Percentiles rank a stretch among this genome's conserved stretches.
phyloP scores from a whole-genome alignment of 2,329 filamentous ascomycete genomes.

The Apiospora pterosperma region DNA sequence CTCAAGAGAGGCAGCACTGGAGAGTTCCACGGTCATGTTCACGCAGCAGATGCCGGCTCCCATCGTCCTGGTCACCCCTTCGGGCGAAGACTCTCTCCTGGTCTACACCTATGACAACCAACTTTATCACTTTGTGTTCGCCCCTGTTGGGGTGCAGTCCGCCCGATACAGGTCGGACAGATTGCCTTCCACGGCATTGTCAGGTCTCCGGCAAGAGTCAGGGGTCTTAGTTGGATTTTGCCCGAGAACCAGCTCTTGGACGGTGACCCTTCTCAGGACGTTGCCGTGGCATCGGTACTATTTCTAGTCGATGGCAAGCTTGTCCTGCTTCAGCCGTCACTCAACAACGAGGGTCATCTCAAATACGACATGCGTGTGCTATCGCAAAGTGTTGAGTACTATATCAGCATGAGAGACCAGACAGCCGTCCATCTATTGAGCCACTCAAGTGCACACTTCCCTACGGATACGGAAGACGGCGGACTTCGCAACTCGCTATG shows the following conservation, averaged over 20 bases:
- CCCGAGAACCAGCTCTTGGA: conserved; percentile 86
- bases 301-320: conserved; percentile 98
- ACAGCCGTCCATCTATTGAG: conserved; percentile 39
- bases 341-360: conserved; percentile 76
- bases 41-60: conserved; percentile 76
- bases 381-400: conserved; percentile 94
- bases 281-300: conserved; percentile 86
- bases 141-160: conserved; percentile 65
- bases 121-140: conserved; percentile 91
- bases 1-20: conserved; percentile 78
- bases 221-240: conserved; percentile 92
- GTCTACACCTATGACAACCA: conserved; percentile 98
- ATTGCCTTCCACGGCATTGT: conserved; percentile 98
- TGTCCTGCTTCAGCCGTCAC: conserved; percentile 82
- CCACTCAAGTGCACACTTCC: conserved; percentile 23
- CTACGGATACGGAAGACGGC: conserved; percentile 30
- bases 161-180: conserved; percentile 89
- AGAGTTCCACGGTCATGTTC: conserved; percentile 70
- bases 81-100: conserved; percentile 88
- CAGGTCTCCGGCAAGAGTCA: conserved; percentile 84
- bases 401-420: conserved; percentile 87
- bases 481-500: conserved; percentile 83
- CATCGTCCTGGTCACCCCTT: conserved; percentile 84
- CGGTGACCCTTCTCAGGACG: conserved; percentile 93
- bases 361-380: conserved; percentile 99